A percentile compares a stretch with the other conserved stretches of the same genome.
These are phyloP conservation scores for Lecanoromycetidae sp. DNA, from an alignment of 2,329 filamentous ascomycete species.

Conservation along the genomic window DNA sequence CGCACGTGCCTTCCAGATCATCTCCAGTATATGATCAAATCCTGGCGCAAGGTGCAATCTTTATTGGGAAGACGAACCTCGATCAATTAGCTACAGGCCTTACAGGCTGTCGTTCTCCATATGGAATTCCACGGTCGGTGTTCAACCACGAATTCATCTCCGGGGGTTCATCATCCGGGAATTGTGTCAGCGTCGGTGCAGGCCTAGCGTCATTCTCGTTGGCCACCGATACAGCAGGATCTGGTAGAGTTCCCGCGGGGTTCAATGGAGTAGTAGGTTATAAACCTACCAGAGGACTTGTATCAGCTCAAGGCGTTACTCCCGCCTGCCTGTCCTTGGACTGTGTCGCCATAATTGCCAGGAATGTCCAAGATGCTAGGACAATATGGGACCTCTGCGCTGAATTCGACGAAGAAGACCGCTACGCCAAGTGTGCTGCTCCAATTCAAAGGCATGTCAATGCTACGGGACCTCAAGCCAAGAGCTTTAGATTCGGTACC, in stretches of 20 bases:
- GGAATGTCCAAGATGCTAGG: slow-evolving; percentile 38
- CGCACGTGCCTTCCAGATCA: slow-evolving; percentile 36
- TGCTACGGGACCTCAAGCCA: slow-evolving; percentile 24
- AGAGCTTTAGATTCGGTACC: slow-evolving; percentile 38
- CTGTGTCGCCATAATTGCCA: slow-evolving; percentile 44
- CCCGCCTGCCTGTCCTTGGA: slow-evolving; percentile 48
- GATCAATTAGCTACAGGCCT: slow-evolving; percentile 53
- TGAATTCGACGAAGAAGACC: slow-evolving; percentile 38
- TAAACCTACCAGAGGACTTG: slow-evolving; percentile 41
- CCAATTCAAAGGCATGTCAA: slow-evolving; percentile 22
- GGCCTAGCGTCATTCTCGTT: slow-evolving; percentile 44
- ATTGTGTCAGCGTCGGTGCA: slow-evolving; percentile 42
- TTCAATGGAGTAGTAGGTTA: slow-evolving; percentile 44
- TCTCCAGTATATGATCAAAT: slow-evolving; percentile 38
- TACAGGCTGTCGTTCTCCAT: slow-evolving; percentile 46
- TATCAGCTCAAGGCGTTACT: slow-evolving; percentile 39
- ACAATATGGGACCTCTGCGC: slow-evolving; percentile 39
- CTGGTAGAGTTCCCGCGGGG: slow-evolving; percentile 41
- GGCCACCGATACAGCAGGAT: slow-evolving; percentile 46
- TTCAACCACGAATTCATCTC: slow-evolving; percentile 40
- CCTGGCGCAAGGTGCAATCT: slow-evolving; percentile 41
- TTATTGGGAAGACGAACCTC: slow-evolving; percentile 47
- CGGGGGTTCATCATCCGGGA: slow-evolving; percentile 47
- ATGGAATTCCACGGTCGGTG: slow-evolving; percentile 43
- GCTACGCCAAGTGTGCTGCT: slow-evolving; percentile 37